phyloP scores from a whole-genome alignment of 2,329 filamentous ascomycete genomes.

The Cytospora leucostoma region DNA sequence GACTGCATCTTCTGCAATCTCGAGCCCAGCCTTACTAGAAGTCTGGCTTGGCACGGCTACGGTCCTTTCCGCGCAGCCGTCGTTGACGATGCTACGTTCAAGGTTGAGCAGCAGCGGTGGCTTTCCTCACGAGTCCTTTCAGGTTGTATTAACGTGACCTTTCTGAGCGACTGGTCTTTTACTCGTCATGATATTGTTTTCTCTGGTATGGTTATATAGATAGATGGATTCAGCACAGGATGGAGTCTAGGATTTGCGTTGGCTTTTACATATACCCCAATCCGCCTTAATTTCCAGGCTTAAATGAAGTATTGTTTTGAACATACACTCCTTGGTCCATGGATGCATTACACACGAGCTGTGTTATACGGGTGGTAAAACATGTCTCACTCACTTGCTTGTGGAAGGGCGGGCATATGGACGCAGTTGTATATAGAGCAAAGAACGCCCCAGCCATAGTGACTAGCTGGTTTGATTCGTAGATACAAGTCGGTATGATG shows the following conservation, averaged over 20 bases:
- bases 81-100: background rate
- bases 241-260: slow-evolving; percentile 19
- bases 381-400: too few relatives aligned
- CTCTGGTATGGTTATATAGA: slow-evolving; percentile 4
- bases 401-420: too few relatives aligned
- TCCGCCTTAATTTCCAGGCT: slow-evolving; percentile 5
- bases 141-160: background rate
- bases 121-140: background rate
- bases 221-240: slow-evolving; percentile 14
- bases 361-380: background rate
- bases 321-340: background rate
- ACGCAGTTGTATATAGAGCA: too few relatives aligned
- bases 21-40: slow-evolving; percentile 32
- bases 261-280: slow-evolving; percentile 25
- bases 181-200: background rate
- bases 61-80: slow-evolving; percentile 9
- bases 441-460: too few relatives aligned
- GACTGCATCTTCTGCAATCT: slow-evolving; percentile 41
- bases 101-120: background rate
- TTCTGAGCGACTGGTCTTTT: too few relatives aligned
- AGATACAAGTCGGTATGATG: too few relatives aligned
- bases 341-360: background rate
- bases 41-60: slow-evolving; percentile 21
- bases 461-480: too few relatives aligned
- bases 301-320: slow-evolving; percentile 10